Conservation (phyloP, 2,329 filamentous ascomycete genomes). For the Fusarium paranaense region DNA sequence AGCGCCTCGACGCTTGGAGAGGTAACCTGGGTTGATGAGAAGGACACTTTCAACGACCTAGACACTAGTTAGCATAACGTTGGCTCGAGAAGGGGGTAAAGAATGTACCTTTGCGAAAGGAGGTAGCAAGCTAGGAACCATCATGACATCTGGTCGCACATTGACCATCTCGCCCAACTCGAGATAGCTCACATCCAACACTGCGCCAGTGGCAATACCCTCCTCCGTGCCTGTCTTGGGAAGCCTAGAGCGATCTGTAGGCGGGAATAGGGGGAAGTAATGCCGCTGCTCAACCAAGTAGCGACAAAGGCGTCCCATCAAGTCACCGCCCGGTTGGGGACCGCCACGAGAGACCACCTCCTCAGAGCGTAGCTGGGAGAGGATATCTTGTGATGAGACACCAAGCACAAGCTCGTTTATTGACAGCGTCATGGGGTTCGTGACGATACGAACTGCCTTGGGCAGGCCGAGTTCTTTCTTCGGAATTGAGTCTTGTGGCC, state of each 20-base stretch:
- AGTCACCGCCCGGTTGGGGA: conserved; percentile 53
- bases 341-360: conserved; percentile 62
- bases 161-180: conserved; percentile 93
- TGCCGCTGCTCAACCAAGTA: conserved; percentile 91
- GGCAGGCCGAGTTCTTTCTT: conserved; percentile 82
- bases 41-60: conserved; percentile 92
- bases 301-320: conserved; percentile 77
- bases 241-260: conserved; percentile 74
- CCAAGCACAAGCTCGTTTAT: conserved; percentile 89
- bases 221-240: conserved; percentile 72
- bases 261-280: conserved; percentile 90
- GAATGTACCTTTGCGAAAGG: conserved; percentile 86
- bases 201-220: conserved; percentile 75
- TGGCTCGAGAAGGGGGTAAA: not conserved
- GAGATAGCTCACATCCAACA: conserved; percentile 85
- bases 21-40: conserved; percentile 87
- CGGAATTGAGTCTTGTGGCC: conserved; percentile 75
- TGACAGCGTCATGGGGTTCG: conserved; percentile 90
- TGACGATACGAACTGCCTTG: conserved; percentile 80
- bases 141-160: conserved; percentile 84
- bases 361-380: conserved; percentile 84
- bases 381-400: conserved; percentile 83
- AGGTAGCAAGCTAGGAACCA: conserved; percentile 84
- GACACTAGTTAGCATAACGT: conserved; percentile 20
- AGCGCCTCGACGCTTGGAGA: conserved; percentile 85